Conservation (phyloP, 2,329 filamentous ascomycete genomes). For the Tolypocladium amazonense region DNA sequence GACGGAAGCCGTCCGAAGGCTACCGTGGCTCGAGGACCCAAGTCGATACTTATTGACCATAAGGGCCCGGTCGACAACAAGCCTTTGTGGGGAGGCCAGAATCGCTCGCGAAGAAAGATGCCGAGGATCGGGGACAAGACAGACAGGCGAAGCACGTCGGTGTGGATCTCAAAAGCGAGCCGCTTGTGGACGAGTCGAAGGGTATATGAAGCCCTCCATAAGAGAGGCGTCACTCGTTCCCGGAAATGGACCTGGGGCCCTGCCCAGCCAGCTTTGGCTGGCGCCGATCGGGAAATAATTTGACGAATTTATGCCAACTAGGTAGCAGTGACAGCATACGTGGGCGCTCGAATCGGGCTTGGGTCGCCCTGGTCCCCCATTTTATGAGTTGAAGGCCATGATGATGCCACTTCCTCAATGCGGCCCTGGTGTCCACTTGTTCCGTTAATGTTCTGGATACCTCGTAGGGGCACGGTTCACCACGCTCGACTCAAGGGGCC, state of each 20-base stretch:
- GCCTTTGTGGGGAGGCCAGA: neutral
- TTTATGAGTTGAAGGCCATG: neutral
- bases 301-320: constrained; percentile 5
- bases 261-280: neutral
- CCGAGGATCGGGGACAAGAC: neutral
- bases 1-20: neutral
- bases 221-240: neutral
- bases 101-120: neutral
- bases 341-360: neutral
- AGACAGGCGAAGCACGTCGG: neutral
- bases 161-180: neutral
- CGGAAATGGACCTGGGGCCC: neutral
- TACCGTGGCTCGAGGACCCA: constrained; percentile 5
- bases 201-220: neutral
- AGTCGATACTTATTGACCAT: constrained; percentile 5
- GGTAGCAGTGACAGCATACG: neutral
- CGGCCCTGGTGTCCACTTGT: constrained; percentile 1
- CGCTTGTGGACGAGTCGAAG: neutral
- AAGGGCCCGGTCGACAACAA: neutral
- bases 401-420: constrained; percentile 1
- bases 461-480: neutral
- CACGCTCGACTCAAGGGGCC: neutral
- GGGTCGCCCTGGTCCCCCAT: neutral
- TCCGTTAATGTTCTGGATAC: neutral
- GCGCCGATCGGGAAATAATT: constrained; percentile 6